Percentiles rank a stretch among this genome's conserved stretches.
Conservation (phyloP, 768 basidiomycete genomes). For the Agrocybe chaxingu region DNA sequence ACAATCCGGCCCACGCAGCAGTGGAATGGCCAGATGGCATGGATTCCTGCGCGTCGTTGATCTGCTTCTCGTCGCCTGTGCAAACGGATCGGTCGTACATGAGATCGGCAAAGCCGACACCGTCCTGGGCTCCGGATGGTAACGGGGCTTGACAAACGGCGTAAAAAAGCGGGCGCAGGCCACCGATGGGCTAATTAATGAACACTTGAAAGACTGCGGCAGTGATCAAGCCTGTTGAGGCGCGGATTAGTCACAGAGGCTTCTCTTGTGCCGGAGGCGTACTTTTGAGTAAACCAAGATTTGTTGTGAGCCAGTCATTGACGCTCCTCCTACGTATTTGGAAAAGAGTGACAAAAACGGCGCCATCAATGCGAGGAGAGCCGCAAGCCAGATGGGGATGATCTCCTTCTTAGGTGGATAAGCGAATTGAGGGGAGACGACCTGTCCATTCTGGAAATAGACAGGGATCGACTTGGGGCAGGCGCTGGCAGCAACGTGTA, state of each 20-base stretch:
- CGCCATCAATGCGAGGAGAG: constrained; percentile 49
- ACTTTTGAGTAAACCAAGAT: constrained; percentile 54
- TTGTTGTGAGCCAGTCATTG: constrained; percentile 45
- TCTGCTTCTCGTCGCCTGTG: constrained; percentile 51
- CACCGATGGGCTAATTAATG: constrained; percentile 53
- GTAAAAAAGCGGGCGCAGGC: constrained; percentile 49
- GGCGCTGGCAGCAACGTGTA: constrained; percentile 25
- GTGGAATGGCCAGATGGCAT: constrained; percentile 59
- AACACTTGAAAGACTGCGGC: constrained; percentile 40
- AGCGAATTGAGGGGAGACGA: constrained; percentile 53
- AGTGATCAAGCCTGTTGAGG: constrained; percentile 23
- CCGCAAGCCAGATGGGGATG: constrained; percentile 51
- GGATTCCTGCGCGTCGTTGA: constrained; percentile 54
- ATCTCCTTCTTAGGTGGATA: constrained; percentile 49
- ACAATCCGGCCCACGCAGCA: constrained; percentile 54
- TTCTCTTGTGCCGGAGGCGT: neutral
- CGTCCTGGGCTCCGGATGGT: constrained; percentile 24
- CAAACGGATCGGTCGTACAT: constrained; percentile 54
- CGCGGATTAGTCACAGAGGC: neutral
- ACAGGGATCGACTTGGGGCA: constrained; percentile 41
- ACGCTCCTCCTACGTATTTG: constrained; percentile 46
- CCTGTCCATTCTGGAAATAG: constrained; percentile 41
- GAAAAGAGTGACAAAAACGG: constrained; percentile 56
- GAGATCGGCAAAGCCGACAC: constrained; percentile 43
- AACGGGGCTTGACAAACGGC: constrained; percentile 49